phyloP scores from a whole-genome alignment of 2,329 filamentous ascomycete genomes.

The Mariannaea elegans region DNA sequence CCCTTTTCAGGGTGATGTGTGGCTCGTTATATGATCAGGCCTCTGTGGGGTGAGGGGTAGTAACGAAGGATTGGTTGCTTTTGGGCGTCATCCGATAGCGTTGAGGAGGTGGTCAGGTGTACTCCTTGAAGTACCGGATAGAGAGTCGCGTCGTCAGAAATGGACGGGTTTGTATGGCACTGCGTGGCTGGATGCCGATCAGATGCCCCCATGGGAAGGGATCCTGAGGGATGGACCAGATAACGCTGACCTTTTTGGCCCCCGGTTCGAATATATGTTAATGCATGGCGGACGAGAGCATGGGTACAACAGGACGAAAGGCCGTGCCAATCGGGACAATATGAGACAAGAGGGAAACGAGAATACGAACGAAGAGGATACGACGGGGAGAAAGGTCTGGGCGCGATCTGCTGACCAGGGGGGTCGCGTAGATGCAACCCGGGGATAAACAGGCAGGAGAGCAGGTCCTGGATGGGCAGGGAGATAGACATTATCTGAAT shows the following conservation, averaged over 20 bases:
- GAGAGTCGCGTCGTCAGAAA: constrained; percentile 10
- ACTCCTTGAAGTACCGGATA: constrained; percentile 17
- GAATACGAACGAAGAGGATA: background rate
- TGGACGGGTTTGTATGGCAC: constrained; percentile 19
- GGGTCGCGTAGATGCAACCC: constrained; percentile 2
- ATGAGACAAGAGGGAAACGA: constrained; percentile 4
- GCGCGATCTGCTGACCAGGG: background rate
- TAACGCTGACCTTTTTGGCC: background rate
- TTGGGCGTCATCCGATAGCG: constrained; percentile 27
- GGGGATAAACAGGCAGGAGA: background rate
- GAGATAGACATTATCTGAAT: constrained; percentile 1
- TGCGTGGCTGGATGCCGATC: constrained; percentile 4
- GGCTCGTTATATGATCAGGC: constrained; percentile 1
- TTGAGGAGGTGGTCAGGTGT: constrained; percentile 10
- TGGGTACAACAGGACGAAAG: constrained; percentile 15
- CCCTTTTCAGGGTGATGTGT: background rate
- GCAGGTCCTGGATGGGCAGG: background rate
- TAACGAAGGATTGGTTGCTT: constrained; percentile 17
- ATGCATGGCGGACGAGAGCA: background rate
- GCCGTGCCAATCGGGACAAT: constrained; percentile 11
- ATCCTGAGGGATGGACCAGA: background rate
- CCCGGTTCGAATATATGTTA: background rate
- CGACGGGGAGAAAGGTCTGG: background rate
- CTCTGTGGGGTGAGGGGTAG: constrained; percentile 1
- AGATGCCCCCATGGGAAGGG: constrained; percentile 15